Conservation (phyloP, 1,284 basidiomycete genomes). For the Cryptococcus maquisensis region DNA sequence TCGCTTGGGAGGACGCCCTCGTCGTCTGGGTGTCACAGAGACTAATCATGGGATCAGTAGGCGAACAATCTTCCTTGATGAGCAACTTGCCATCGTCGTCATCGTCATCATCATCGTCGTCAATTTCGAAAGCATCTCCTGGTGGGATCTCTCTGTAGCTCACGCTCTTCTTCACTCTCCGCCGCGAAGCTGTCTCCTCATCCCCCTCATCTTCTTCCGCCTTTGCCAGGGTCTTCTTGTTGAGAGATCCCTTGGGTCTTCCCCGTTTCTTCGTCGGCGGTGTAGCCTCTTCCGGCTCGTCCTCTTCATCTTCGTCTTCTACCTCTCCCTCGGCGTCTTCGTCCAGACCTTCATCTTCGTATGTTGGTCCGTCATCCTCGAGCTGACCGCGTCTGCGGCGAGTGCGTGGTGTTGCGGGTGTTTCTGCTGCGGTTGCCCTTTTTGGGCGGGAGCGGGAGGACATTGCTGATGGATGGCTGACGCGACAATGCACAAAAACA, state of each 20-base stretch:
- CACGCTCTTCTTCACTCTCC: slow-evolving; percentile 14
- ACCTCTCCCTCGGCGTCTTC: slow-evolving; percentile 13
- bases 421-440: background rate
- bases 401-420: background rate
- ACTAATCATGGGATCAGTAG: background rate
- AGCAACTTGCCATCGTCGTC: slow-evolving; percentile 12
- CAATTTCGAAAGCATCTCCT: slow-evolving; percentile 8
- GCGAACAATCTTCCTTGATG: too few relatives aligned
- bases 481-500: background rate
- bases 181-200: slow-evolving; percentile 6
- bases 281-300: background rate
- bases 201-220: slow-evolving; percentile 15
- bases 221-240: slow-evolving; percentile 10
- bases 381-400: background rate
- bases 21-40: slow-evolving; percentile 7
- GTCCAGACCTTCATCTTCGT: background rate
- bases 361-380: background rate
- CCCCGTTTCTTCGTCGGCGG: background rate
- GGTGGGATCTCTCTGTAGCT: slow-evolving; percentile 17
- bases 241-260: slow-evolving; percentile 2
- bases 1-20: slow-evolving; percentile 6
- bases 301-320: slow-evolving; percentile 10
- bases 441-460: background rate
- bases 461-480: slow-evolving; percentile 6
- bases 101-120: slow-evolving; percentile 12